Evolutionary conservation across 768 basidiomycete genomes (phyloP).

Genomic region (Fomitopsis serialis): DNA sequence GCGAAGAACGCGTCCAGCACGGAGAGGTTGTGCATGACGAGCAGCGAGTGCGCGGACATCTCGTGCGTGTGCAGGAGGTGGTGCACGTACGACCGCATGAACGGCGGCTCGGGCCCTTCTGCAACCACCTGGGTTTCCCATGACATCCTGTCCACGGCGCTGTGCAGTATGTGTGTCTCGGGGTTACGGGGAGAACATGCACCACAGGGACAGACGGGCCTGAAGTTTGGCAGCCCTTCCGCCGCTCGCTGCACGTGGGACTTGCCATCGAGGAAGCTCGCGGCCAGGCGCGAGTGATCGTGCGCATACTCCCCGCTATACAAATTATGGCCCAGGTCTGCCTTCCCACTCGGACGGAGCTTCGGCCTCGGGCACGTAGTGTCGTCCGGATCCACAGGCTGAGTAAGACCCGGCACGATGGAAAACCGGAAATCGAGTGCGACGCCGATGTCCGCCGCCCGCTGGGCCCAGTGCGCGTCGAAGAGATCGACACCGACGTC

Average conservation of each 20-base stretch:
- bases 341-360: conserved; percentile 20
- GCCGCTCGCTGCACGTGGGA: neutral
- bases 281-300: conserved; percentile 56
- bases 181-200: conserved; percentile 49
- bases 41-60: conserved; percentile 78
- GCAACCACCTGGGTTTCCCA: conserved; percentile 10
- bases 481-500: conserved; percentile 72
- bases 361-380: conserved; percentile 4
- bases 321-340: conserved; percentile 67
- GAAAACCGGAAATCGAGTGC: conserved; percentile 81
- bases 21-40: conserved; percentile 70
- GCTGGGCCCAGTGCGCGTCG: conserved; percentile 67
- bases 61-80: conserved; percentile 87
- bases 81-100: conserved; percentile 67
- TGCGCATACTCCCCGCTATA: conserved; percentile 51
- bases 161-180: conserved; percentile 36
- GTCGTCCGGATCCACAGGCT: neutral
- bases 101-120: conserved; percentile 29
- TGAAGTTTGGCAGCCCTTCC: neutral
- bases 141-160: conserved; percentile 26
- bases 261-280: conserved; percentile 28
- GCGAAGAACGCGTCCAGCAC: conserved; percentile 63
- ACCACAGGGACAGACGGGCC: conserved; percentile 40
- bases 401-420: conserved; percentile 13
- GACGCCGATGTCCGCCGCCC: conserved; percentile 63